Evolutionary conservation across 208 protist species (phyloP).

Genomic region (Trichomonas tenax): DNA sequence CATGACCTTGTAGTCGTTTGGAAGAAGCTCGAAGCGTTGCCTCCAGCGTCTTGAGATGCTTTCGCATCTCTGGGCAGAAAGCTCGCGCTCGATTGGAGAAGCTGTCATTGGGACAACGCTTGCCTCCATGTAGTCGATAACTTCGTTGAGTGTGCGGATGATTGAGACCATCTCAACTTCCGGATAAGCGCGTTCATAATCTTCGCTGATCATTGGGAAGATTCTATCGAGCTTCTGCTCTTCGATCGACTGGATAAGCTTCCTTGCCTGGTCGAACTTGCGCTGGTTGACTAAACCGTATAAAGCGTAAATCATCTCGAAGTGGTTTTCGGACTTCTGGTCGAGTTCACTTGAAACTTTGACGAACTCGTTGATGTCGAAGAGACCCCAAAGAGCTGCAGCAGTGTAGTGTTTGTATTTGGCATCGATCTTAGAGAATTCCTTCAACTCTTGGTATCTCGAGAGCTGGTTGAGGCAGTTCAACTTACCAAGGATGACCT

Average conservation of each 20-base stretch:
- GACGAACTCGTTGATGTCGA: background rate
- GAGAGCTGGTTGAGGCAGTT: background rate
- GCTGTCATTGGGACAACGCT: background rate
- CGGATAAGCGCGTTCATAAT: background rate
- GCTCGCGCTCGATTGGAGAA: background rate
- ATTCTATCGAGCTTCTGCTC: background rate
- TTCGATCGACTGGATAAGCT: background rate
- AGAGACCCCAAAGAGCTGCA: background rate
- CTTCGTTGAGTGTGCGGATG: background rate
- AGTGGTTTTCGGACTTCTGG: background rate
- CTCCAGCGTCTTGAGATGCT: background rate
- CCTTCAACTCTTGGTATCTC: background rate
- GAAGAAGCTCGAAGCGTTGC: background rate
- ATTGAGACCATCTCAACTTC: background rate
- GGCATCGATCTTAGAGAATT: background rate
- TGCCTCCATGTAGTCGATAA: background rate
- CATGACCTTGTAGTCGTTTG: background rate
- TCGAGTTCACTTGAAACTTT: background rate
- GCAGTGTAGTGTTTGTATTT: background rate
- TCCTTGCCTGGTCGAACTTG: background rate
- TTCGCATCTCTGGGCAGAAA: background rate
- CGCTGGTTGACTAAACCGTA: background rate
- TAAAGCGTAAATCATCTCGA: background rate
- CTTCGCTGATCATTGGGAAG: constrained; percentile 14
- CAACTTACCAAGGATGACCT: background rate